Evolutionary conservation across 495 filamentous ascomycete species (phyloP).

Genomic region (Wilcoxina mikolae): DNA sequence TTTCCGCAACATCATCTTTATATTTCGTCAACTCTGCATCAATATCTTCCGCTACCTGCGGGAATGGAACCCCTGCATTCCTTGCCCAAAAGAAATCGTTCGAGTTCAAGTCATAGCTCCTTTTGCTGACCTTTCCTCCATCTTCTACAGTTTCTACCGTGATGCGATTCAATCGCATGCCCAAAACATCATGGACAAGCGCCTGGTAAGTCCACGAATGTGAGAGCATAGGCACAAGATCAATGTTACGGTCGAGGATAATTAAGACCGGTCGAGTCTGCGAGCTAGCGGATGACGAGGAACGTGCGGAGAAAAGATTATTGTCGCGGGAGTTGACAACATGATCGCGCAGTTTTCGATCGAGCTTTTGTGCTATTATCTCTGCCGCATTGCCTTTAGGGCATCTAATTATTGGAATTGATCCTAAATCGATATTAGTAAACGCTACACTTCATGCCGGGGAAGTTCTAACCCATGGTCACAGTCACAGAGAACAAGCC

Average conservation of each 20-base stretch:
- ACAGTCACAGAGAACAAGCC: slow-evolving; percentile 93
- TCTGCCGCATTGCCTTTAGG: slow-evolving; percentile 87
- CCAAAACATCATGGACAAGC: slow-evolving; percentile 82
- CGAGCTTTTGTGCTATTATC: slow-evolving; percentile 82
- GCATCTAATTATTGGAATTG: slow-evolving; percentile 86
- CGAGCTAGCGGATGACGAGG: slow-evolving; percentile 13
- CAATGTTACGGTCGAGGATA: slow-evolving; percentile 74
- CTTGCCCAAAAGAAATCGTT: slow-evolving; percentile 97
- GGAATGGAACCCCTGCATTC: slow-evolving; percentile 86
- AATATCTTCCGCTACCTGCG: slow-evolving; percentile 92
- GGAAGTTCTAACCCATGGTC: slow-evolving; percentile 62
- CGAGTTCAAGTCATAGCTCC: slow-evolving; percentile 73
- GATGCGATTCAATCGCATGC: slow-evolving; percentile 92
- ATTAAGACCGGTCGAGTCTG: slow-evolving; percentile 32
- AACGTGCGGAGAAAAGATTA: slow-evolving; percentile 25
- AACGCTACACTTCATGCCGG: neutral
- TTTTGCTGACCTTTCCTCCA: slow-evolving; percentile 49
- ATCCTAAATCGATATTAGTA: slow-evolving; percentile 34
- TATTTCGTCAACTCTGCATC: slow-evolving; percentile 83
- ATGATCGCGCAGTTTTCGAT: slow-evolving; percentile 90
- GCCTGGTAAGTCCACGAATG: slow-evolving; percentile 99
- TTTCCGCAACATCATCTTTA: slow-evolving; percentile 85
- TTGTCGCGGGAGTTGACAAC: slow-evolving; percentile 87
- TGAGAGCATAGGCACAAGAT: slow-evolving; percentile 94
- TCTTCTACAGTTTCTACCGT: slow-evolving; percentile 78